Evolutionary conservation across 768 basidiomycete genomes (phyloP).

Genomic region (Strobilomyces dryophilus): DNA sequence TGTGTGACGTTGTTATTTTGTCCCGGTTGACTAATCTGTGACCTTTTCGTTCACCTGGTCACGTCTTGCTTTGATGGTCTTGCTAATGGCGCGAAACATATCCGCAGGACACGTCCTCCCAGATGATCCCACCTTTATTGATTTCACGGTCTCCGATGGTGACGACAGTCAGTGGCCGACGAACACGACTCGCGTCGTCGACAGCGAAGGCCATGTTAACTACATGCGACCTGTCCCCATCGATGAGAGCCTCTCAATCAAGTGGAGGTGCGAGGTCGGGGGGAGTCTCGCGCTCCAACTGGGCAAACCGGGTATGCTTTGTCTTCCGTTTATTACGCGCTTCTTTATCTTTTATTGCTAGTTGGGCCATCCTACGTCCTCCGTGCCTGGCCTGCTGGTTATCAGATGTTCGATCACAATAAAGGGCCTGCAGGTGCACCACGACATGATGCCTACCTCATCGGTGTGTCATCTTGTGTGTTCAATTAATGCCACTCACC

Average conservation of each 20-base stretch:
- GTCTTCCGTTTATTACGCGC: background rate
- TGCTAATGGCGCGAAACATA: constrained; percentile 19
- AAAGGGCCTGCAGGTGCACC: constrained; percentile 54
- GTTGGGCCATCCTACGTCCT: constrained; percentile 54
- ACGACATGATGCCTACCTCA: constrained; percentile 76
- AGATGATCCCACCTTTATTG: constrained; percentile 49
- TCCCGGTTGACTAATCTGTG: constrained; percentile 12
- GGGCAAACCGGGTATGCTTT: constrained; percentile 43
- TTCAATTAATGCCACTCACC: background rate
- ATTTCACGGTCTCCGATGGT: constrained; percentile 64
- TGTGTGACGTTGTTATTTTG: constrained; percentile 4
- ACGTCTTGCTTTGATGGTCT: background rate
- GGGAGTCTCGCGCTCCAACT: constrained; percentile 40
- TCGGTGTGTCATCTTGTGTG: constrained; percentile 43
- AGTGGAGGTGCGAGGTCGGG: constrained; percentile 53
- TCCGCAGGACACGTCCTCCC: constrained; percentile 36
- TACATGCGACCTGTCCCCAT: constrained; percentile 55
- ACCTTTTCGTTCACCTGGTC: background rate
- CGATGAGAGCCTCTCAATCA: constrained; percentile 48
- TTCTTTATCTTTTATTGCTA: background rate
- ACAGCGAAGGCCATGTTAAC: constrained; percentile 64
- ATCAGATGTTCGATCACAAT: constrained; percentile 71
- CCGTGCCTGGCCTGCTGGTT: constrained; percentile 59
- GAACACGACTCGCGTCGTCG: constrained; percentile 50
- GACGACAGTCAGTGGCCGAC: constrained; percentile 49